These are phyloP conservation scores for Alternaria triticimaculans DNA, from an alignment of 2,329 filamentous ascomycete genomes.

Conservation along the genomic window DNA sequence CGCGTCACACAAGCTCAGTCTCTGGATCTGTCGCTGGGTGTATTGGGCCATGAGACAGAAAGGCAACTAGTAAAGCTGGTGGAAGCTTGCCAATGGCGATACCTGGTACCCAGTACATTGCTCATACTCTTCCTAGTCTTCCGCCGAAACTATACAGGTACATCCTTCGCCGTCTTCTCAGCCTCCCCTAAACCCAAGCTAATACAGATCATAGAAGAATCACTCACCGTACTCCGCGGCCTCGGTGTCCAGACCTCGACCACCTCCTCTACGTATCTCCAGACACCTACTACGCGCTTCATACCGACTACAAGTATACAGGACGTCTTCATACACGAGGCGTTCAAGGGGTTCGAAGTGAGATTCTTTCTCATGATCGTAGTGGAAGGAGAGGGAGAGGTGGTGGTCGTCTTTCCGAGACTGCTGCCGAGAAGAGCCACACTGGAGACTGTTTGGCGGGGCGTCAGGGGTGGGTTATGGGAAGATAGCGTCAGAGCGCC, in stretches of 20 bases:
- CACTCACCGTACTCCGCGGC: conserved; percentile 83
- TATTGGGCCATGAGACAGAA: conserved; percentile 12
- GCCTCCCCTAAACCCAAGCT: not conserved
- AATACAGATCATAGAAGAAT: conserved; percentile 68
- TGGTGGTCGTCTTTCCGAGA: conserved; percentile 93
- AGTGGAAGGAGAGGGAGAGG: conserved; percentile 83
- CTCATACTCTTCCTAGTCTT: conserved; percentile 55
- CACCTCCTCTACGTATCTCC: conserved; percentile 71
- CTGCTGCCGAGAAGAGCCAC: conserved; percentile 76
- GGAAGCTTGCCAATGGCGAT: conserved; percentile 51
- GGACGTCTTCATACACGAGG: conserved; percentile 94
- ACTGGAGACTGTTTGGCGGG: conserved; percentile 90
- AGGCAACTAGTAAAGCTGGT: conserved; percentile 43
- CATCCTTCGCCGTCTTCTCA: conserved; percentile 6
- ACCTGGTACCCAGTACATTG: conserved; percentile 49
- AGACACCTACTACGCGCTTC: conserved; percentile 68
- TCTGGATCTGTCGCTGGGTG: conserved; percentile 5
- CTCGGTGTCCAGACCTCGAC: conserved; percentile 89
- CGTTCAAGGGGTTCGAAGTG: conserved; percentile 90
- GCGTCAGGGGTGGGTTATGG: conserved; percentile 80
- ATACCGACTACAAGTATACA: conserved; percentile 93
- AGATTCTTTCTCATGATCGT: conserved; percentile 88
- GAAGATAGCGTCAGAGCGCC: conserved; percentile 54
- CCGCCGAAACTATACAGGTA: conserved; percentile 60
- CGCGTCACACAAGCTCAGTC: conserved; percentile 10